These are phyloP conservation scores for Heritiera littoralis DNA, from an alignment of 345 rosid genomes.

Conservation along the genomic window DNA sequence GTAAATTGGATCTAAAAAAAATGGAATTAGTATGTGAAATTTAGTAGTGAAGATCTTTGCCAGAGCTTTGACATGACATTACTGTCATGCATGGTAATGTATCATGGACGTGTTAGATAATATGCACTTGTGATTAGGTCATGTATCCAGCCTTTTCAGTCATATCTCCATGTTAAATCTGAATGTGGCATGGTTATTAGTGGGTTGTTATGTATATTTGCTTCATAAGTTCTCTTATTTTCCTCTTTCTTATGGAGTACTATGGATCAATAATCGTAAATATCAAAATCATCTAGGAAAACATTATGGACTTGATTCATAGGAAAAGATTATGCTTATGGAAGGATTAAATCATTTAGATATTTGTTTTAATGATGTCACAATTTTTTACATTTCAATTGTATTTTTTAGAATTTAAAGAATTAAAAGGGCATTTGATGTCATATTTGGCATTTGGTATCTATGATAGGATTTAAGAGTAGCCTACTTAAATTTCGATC, in stretches of 20 bases:
- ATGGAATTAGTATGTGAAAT: neutral
- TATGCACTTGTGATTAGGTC: neutral
- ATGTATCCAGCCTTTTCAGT: neutral
- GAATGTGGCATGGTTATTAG: neutral
- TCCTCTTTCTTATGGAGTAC: neutral
- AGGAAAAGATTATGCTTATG: neutral
- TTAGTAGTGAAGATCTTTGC: neutral
- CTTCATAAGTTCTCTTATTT: neutral
- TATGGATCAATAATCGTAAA: neutral
- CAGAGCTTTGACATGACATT: neutral
- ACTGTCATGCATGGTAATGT: neutral
- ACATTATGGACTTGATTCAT: neutral
- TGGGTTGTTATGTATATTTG: neutral
- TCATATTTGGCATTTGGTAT: neutral
- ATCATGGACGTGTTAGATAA: neutral
- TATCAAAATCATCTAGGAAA: neutral
- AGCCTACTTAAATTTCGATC: neutral
- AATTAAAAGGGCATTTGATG: neutral
- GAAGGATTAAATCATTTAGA: neutral
- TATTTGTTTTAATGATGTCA: neutral
- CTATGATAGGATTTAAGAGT: neutral
- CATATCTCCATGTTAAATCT: neutral
- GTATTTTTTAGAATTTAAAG: neutral
- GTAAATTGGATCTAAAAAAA: neutral
- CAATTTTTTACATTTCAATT: neutral